These are phyloP conservation scores for Phlegmacium glaucopus DNA, from an alignment of 768 basidiomycete species.

Conservation along the genomic window DNA sequence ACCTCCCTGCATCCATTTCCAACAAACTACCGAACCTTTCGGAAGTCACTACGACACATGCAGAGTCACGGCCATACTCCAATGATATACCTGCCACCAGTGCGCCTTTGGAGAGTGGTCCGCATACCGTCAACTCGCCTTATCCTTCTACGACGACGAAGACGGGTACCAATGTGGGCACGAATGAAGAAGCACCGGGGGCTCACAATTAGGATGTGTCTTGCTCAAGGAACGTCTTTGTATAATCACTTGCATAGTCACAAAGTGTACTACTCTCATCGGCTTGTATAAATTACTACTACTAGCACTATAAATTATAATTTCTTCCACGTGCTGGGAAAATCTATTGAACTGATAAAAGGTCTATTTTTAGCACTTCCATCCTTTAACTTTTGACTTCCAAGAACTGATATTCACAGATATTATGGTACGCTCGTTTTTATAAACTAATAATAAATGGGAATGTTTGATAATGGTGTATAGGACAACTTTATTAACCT, in stretches of 20 bases:
- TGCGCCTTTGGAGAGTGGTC: slow-evolving; percentile 38
- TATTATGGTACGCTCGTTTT: neutral
- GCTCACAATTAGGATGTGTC: neutral
- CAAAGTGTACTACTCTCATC: too few species aligned
- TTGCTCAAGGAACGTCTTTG: slow-evolving; percentile 3
- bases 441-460: neutral
- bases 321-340: too few species aligned
- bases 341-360: too few species aligned
- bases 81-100: slow-evolving; percentile 32
- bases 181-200: slow-evolving; percentile 13
- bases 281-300: too few species aligned
- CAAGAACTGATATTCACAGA: neutral
- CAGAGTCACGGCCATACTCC: slow-evolving; percentile 9
- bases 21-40: slow-evolving; percentile 16
- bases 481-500: slow-evolving; percentile 68
- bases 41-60: neutral
- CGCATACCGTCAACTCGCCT: slow-evolving; percentile 26
- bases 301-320: too few species aligned
- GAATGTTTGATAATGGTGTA: neutral
- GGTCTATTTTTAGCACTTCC: neutral
- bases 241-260: neutral
- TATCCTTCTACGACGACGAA: slow-evolving; percentile 23
- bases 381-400: neutral
- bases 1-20: slow-evolving; percentile 25
- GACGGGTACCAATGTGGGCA: slow-evolving; percentile 17